phyloP scores from a whole-genome alignment of 202 grass and related monocot species.

The Brachypodium distachyon region DNA sequence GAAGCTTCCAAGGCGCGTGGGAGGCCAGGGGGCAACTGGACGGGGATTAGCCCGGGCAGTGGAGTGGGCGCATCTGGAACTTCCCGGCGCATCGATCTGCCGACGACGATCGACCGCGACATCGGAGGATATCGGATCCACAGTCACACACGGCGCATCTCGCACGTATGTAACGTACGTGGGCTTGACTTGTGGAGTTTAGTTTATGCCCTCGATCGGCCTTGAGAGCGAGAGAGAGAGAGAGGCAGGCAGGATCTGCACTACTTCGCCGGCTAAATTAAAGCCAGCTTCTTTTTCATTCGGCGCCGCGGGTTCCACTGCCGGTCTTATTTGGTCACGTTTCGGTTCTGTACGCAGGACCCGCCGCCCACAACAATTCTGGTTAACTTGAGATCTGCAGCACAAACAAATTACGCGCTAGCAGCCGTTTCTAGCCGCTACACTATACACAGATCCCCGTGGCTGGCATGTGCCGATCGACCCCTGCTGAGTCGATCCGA shows the following conservation, averaged over 20 bases:
- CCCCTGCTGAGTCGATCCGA: not conserved
- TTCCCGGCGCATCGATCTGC: not conserved
- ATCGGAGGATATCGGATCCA: not conserved
- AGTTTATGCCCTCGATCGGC: too few relatives aligned
- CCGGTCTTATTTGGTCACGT: not conserved
- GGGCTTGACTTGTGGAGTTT: not conserved
- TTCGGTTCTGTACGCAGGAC: not conserved
- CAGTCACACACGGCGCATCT: not conserved
- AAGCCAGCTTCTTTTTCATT: not conserved
- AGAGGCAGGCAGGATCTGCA: not conserved
- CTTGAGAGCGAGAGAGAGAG: not conserved
- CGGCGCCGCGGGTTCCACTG: not conserved
- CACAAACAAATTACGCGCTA: too few relatives aligned
- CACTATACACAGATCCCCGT: not conserved
- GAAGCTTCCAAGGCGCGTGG: too few relatives aligned
- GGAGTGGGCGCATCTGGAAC: not conserved
- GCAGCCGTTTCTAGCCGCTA: not conserved
- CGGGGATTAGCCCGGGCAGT: too few relatives aligned
- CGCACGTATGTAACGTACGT: not conserved
- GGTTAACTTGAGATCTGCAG: not conserved
- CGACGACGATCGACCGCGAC: not conserved
- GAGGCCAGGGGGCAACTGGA: too few relatives aligned
- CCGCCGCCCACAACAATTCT: not conserved
- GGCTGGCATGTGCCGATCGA: not conserved
- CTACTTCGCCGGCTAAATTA: not conserved